phyloP scores from a whole-genome alignment of 352 stramenopile genomes.

The Blastocystis sp. region DNA sequence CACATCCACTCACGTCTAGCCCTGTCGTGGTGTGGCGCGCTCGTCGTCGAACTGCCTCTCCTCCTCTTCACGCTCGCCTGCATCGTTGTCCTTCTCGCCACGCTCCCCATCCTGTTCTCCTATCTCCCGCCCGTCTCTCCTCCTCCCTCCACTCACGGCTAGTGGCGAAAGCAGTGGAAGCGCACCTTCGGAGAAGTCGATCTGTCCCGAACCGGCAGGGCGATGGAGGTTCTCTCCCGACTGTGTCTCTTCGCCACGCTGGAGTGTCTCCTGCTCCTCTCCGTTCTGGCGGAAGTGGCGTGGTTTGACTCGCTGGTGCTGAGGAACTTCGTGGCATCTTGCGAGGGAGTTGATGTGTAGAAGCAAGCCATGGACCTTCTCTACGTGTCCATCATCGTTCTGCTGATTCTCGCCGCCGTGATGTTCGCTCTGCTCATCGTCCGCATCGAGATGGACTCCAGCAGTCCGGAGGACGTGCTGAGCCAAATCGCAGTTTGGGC shows the following conservation, averaged over 20 bases:
- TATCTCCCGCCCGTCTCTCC: slow-evolving; percentile 28
- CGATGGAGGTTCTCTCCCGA: slow-evolving; percentile 26
- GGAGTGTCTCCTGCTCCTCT: slow-evolving; percentile 35
- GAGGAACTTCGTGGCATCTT: too few species aligned
- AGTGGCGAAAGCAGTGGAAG: slow-evolving; percentile 30
- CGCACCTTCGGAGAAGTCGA: slow-evolving; percentile 34
- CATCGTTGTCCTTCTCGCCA: neutral
- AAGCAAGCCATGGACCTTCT: neutral
- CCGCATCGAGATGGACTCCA: slow-evolving; percentile 59
- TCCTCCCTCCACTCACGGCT: neutral
- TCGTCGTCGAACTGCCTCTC: slow-evolving; percentile 9
- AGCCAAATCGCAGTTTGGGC: slow-evolving; percentile 49
- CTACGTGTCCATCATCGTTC: neutral
- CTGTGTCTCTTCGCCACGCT: slow-evolving; percentile 26
- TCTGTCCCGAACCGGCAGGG: neutral
- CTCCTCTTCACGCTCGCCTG: slow-evolving; percentile 26
- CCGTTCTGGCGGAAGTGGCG: neutral
- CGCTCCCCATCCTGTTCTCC: slow-evolving; percentile 45
- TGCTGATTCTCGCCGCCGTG: slow-evolving; percentile 1
- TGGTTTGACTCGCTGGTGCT: slow-evolving; percentile 1
- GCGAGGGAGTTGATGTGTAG: slow-evolving; percentile 2
- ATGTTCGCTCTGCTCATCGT: slow-evolving; percentile 62
- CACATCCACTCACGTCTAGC: neutral
- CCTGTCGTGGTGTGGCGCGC: neutral
- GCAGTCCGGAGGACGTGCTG: slow-evolving; percentile 59